Base-by-base conservation (phyloP, 768 basidiomycete genomes). In the Boletus sp. region DNA sequence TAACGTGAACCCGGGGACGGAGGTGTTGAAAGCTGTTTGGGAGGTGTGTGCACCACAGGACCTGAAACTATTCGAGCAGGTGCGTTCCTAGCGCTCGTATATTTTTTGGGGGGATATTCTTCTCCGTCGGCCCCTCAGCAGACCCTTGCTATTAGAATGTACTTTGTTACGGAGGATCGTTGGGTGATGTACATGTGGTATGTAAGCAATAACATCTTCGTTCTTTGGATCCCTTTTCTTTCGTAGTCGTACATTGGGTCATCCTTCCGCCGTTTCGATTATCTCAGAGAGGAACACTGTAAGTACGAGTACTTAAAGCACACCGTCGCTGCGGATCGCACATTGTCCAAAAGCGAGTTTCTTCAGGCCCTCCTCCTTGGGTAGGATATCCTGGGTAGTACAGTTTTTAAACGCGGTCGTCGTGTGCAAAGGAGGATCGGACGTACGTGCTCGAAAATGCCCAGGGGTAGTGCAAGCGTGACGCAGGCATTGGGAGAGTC, bases 401-500 rank as follows among this genome's bases (percentile, higher is more conserved):
- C 17, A 17, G 8, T 50, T 45, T 13, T 23, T 23, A 2, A n/a
- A 3, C 23, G 23, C 5, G 2, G 44, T 53, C 29, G 41, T 40
- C 47, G 38, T 7, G 19, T 39, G 27, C n/a, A 37, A 40, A 9
- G 13, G 23, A 1, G 19, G 29, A n/a, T 6, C 5, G 13, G 21
- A 68, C 81, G 57, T 46, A 85, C 85, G 61, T 83, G 77, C 39
- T 88, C 84, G 62, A 91, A 91, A 55, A 91, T 91, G 3, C 82
- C 87, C n/a, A 85, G 76, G 5, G 88, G 88, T 4, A 91, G 75
- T 0, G 79, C 87, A 21, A 91, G 70, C 0, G 87, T 88, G 6
- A 89, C 85, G 60, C 87, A 88, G 2, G 88, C 87, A 59, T 90
- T 90, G 2, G 88, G 87, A 5, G 85, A 86, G 67, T 88, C 86